Conservation (phyloP, 2,329 filamentous ascomycete species). For the Cercospora brassicicola region DNA sequence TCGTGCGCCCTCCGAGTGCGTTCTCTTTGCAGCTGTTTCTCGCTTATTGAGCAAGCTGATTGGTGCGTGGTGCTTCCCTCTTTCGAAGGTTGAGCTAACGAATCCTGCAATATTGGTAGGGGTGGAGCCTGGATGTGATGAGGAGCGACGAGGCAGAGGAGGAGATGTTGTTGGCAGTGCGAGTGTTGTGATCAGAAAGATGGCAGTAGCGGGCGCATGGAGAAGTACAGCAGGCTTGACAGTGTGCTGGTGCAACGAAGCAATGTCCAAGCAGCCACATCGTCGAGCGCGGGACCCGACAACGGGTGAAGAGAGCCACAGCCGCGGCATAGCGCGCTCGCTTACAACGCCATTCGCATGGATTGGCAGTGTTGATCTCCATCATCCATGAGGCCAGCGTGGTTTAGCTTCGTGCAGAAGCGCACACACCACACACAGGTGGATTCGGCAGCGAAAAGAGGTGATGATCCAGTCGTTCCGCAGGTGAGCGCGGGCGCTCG, state of each 20-base stretch:
- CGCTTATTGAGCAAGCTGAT: conserved; percentile 22
- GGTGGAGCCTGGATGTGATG: conserved; percentile 15
- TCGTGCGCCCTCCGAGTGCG: conserved; percentile 22
- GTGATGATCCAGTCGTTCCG: background rate
- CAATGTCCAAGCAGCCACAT: conserved; percentile 21
- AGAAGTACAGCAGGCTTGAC: conserved; percentile 26
- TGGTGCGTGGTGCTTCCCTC: conserved; percentile 17
- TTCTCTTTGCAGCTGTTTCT: conserved; percentile 13
- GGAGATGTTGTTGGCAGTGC: conserved; percentile 2
- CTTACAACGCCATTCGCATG: conserved; percentile 14
- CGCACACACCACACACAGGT: background rate
- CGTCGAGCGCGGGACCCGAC: conserved; percentile 17
- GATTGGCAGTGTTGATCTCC: conserved; percentile 24
- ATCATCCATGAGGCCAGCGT: conserved; percentile 8
- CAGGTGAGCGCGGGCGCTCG: background rate
- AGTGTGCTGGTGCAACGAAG: conserved; percentile 23
- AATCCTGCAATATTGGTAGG: conserved; percentile 26
- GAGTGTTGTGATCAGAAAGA: background rate
- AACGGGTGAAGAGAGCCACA: conserved; percentile 26
- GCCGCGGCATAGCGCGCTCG: conserved; percentile 19
- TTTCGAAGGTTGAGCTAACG: conserved; percentile 20
- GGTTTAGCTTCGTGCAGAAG: conserved; percentile 16
- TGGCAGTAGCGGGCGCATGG: conserved; percentile 12
- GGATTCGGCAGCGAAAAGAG: conserved; percentile 18
- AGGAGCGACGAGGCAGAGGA: background rate